Evolutionary conservation across 768 basidiomycete genomes (phyloP).

Genomic region (Boletus reticulatus): DNA sequence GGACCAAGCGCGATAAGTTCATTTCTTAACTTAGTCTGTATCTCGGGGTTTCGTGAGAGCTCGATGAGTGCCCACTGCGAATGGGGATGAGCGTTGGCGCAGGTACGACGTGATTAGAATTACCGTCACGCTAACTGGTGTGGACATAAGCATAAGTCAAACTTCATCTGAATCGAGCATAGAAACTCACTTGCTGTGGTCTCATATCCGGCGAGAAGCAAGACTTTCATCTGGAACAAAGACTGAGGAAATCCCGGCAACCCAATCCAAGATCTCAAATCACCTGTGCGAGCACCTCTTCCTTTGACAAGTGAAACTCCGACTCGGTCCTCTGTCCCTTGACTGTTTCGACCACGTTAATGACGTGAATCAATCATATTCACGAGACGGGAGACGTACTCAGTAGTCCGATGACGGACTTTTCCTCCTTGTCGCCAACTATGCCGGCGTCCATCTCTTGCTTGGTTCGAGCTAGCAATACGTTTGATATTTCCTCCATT

Average conservation of each 20-base stretch:
- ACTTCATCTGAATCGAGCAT: neutral
- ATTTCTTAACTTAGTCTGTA: slow-evolving; percentile 48
- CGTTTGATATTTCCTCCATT: slow-evolving; percentile 41
- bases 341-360: slow-evolving; percentile 24
- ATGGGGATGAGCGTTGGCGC: neutral
- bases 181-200: slow-evolving; percentile 19
- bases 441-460: slow-evolving; percentile 29
- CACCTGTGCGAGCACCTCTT: slow-evolving; percentile 30
- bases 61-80: slow-evolving; percentile 58
- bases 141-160: neutral
- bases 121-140: slow-evolving; percentile 22
- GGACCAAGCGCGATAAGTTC: slow-evolving; percentile 43
- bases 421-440: slow-evolving; percentile 22
- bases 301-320: slow-evolving; percentile 22
- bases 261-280: neutral
- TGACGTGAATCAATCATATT: neutral
- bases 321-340: slow-evolving; percentile 33
- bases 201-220: slow-evolving; percentile 25
- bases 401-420: slow-evolving; percentile 26
- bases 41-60: slow-evolving; percentile 42
- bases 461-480: slow-evolving; percentile 37
- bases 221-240: slow-evolving; percentile 15
- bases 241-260: neutral
- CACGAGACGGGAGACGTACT: slow-evolving; percentile 14
- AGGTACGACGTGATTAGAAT: neutral